phyloP scores from a whole-genome alignment of 2,329 filamentous ascomycete genomes.

The Cladosporium halotolerans region DNA sequence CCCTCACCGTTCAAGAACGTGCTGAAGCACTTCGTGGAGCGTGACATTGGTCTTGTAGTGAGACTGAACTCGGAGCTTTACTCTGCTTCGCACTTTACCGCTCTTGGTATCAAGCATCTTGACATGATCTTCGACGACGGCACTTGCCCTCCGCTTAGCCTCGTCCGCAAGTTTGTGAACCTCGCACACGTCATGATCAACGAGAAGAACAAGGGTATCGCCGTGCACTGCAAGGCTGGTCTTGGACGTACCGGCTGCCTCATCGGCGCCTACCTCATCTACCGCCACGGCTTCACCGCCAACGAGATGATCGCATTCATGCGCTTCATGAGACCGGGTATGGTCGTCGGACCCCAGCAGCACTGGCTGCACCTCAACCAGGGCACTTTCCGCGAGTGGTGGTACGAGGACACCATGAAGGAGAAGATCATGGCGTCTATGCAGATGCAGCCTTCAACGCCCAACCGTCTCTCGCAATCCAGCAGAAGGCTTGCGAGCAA shows the following conservation, averaged over 20 bases:
- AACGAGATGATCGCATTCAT: slow-evolving; percentile 83
- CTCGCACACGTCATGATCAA: slow-evolving; percentile 93
- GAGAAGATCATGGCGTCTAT: slow-evolving; percentile 65
- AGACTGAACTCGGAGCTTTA: slow-evolving; percentile 93
- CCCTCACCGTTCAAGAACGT: slow-evolving; percentile 94
- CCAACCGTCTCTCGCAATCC: slow-evolving; percentile 46
- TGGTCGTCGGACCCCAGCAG: slow-evolving; percentile 98
- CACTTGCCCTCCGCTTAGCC: slow-evolving; percentile 80
- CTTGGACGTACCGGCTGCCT: slow-evolving; percentile 91
- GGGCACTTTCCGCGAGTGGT: slow-evolving; percentile 96
- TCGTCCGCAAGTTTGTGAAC: slow-evolving; percentile 92
- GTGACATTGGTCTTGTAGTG: slow-evolving; percentile 88
- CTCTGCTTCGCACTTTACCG: slow-evolving; percentile 94
- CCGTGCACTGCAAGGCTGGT: slow-evolving; percentile 97
- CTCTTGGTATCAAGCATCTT: slow-evolving; percentile 86
- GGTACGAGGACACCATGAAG: slow-evolving; percentile 71
- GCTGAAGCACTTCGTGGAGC: slow-evolving; percentile 76
- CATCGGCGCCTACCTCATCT: slow-evolving; percentile 96
- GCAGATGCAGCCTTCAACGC: slow-evolving; percentile 45
- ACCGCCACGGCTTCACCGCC: slow-evolving; percentile 92
- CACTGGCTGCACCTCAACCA: slow-evolving; percentile 99
- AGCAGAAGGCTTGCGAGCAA: slow-evolving; percentile 52
- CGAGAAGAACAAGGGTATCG: slow-evolving; percentile 83
- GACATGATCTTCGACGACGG: slow-evolving; percentile 99
- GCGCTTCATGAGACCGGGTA: slow-evolving; percentile 97